Base-by-base conservation (phyloP, 2,329 filamentous ascomycete genomes). In the Scytalidium lignicola region DNA sequence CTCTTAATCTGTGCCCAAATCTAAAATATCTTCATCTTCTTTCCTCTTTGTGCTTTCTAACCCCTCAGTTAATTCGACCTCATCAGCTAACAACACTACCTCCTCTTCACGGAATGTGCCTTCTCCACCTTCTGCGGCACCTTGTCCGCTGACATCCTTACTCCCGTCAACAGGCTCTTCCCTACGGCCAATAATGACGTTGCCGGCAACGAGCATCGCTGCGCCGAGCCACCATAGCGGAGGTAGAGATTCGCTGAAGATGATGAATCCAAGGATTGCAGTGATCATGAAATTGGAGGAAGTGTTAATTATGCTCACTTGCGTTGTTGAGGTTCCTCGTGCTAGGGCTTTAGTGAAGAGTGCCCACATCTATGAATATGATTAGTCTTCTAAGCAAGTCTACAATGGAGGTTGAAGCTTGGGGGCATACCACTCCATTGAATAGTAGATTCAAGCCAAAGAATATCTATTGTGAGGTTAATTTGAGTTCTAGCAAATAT, bases 291-390 rank as follows among this genome's bases (percentile, higher is more conserved):
- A 92, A 69, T 92, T 92, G 49, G 85, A 77, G 13, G 85, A 88
- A 2, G 88, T 91, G 67, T 92, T 92, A 66, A 92, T 82, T 64
- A 92, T 85, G 57, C 82, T 85, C 44, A 91, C 88, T 62, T 89
- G 86, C 0, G 88, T 88, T 8, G 88, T 90, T 1, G 86, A 90
- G 50, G 79, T 78, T 13, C 86, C 86, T 17, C 79, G 76, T 0
- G 86, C 82, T n/a, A 92, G 78, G 46, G 88, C 88, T 44, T 81
- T 79, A 6, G 88, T 92, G 70, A 91, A 92, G 43, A 92, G 77
- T 0, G 85, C 82, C 88, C 88, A 92, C 88, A 92, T 92, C 67
- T 28, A 28, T 13, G 26, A n/a, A n/a, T n/a, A n/a, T n/a, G n/a
- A n/a, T n/a, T n/a, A n/a, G n/a, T n/a, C n/a, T n/a, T n/a, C n/a